Percentiles rank a stretch among this genome's conserved stretches.
These are phyloP conservation scores for Aspergillus carlsbadensis DNA, from an alignment of 495 filamentous ascomycete genomes.

Conservation along the genomic window DNA sequence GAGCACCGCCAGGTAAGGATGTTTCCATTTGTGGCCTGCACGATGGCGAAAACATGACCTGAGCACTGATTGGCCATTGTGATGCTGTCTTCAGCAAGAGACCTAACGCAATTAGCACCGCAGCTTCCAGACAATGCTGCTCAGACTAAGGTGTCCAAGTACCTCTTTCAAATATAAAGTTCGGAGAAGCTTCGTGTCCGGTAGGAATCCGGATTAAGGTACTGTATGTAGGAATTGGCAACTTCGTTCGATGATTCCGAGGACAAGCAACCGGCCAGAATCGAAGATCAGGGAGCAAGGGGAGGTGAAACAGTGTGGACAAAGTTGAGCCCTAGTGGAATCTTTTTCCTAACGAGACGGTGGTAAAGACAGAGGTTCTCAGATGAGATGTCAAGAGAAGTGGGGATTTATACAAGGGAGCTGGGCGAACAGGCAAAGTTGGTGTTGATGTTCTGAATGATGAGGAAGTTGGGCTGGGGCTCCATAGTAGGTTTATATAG, in stretches of 20 bases:
- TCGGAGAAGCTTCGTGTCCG: background rate
- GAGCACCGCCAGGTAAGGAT: slow-evolving; percentile 51
- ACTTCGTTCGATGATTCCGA: background rate
- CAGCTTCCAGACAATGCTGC: background rate
- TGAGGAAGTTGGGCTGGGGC: slow-evolving; percentile 20
- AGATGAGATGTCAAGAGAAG: slow-evolving; percentile 2
- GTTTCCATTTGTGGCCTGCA: slow-evolving; percentile 48
- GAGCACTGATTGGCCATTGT: slow-evolving; percentile 50
- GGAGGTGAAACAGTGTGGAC: slow-evolving; percentile 7
- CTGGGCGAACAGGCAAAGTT: background rate
- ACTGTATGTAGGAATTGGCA: background rate
- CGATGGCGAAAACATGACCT: slow-evolving; percentile 45
- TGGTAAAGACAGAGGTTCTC: background rate
- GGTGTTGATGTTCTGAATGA: slow-evolving; percentile 5
- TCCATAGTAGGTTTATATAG: slow-evolving; percentile 28
- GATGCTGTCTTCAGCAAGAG: background rate
- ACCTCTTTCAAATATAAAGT: slow-evolving; percentile 2
- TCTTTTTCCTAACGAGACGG: background rate
- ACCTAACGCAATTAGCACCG: background rate
- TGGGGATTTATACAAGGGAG: background rate
- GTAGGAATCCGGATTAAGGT: background rate
- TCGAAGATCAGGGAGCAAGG: slow-evolving; percentile 11
- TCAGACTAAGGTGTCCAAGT: background rate
- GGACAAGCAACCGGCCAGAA: background rate
- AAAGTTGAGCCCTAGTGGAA: background rate